Percentiles rank a stretch among this genome's conserved stretches.
Evolutionary conservation across 2,329 filamentous ascomycete species (phyloP).

Genomic region (Calonectria pteridis): DNA sequence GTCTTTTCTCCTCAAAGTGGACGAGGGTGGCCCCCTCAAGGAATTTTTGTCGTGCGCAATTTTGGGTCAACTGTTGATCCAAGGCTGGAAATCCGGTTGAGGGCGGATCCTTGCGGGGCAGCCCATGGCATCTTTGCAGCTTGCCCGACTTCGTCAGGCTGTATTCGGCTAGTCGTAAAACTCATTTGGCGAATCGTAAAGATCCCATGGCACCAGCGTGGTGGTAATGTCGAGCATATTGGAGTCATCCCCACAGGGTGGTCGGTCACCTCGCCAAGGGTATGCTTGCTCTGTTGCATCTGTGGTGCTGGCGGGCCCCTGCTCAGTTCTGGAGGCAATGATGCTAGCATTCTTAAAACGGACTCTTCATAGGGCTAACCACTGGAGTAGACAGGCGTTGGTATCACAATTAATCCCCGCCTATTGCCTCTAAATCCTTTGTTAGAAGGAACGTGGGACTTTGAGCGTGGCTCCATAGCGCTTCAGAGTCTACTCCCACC

Average conservation of each 20-base stretch:
- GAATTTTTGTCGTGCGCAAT: constrained; percentile 34
- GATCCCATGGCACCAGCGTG: constrained; percentile 31
- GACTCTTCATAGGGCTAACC: neutral
- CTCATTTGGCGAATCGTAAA: constrained; percentile 33
- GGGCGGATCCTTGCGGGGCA: constrained; percentile 38
- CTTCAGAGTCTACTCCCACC: constrained; percentile 36
- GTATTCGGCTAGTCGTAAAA: constrained; percentile 18
- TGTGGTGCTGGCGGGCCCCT: neutral
- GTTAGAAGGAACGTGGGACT: neutral
- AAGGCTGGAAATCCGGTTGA: constrained; percentile 30
- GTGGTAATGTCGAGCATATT: constrained; percentile 32
- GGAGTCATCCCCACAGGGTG: constrained; percentile 27
- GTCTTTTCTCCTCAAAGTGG: constrained; percentile 6
- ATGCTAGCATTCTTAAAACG: constrained; percentile 11
- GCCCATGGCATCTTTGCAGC: constrained; percentile 22
- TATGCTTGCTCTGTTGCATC: neutral
- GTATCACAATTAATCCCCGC: constrained; percentile 19
- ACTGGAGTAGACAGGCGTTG: neutral
- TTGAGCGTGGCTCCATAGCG: constrained; percentile 32
- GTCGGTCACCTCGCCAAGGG: constrained; percentile 8
- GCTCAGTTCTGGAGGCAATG: neutral
- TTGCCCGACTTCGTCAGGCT: constrained; percentile 23
- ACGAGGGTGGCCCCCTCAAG: constrained; percentile 23
- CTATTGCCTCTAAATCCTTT: constrained; percentile 6
- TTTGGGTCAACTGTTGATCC: constrained; percentile 35